Evolutionary conservation across 495 filamentous ascomycete genomes (phyloP).

Genomic region (Neurospora sp.): DNA sequence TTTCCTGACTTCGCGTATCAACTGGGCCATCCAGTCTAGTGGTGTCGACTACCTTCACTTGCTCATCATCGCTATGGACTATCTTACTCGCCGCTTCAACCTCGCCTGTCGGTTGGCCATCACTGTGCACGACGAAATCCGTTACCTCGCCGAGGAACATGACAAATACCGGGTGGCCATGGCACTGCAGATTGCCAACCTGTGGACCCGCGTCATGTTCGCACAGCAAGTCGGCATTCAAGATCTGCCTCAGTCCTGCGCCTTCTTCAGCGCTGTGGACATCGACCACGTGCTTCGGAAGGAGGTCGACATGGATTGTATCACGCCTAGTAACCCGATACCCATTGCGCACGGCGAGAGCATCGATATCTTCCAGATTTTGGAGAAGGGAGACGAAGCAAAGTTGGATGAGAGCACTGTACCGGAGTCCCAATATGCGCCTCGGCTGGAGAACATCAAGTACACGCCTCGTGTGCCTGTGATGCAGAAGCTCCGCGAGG

Average conservation of each 20-base stretch:
- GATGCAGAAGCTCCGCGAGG: slow-evolving; percentile 54
- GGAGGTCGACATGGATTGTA: slow-evolving; percentile 94
- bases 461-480: slow-evolving; percentile 70
- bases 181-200: slow-evolving; percentile 86
- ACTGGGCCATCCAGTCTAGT: slow-evolving; percentile 97
- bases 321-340: slow-evolving; percentile 75
- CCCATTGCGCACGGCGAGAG: slow-evolving; percentile 80
- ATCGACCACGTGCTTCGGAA: slow-evolving; percentile 91
- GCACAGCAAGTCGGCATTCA: slow-evolving; percentile 92
- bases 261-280: slow-evolving; percentile 92
- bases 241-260: slow-evolving; percentile 86
- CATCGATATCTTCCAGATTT: slow-evolving; percentile 64
- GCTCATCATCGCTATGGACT: slow-evolving; percentile 89
- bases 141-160: slow-evolving; percentile 77
- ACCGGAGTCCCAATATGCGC: slow-evolving; percentile 34
- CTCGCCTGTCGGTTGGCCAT: slow-evolving; percentile 77
- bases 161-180: slow-evolving; percentile 84
- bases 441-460: slow-evolving; percentile 44
- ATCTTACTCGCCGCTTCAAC: slow-evolving; percentile 78
- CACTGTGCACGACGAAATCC: slow-evolving; percentile 95
- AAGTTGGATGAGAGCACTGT: slow-evolving; percentile 53
- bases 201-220: slow-evolving; percentile 97
- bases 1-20: slow-evolving; percentile 93
- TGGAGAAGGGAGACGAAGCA: slow-evolving; percentile 52
- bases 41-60: slow-evolving; percentile 97